Evolutionary conservation across 345 rosid genomes (phyloP).

Genomic region (Eucalyptus curtisii): DNA sequence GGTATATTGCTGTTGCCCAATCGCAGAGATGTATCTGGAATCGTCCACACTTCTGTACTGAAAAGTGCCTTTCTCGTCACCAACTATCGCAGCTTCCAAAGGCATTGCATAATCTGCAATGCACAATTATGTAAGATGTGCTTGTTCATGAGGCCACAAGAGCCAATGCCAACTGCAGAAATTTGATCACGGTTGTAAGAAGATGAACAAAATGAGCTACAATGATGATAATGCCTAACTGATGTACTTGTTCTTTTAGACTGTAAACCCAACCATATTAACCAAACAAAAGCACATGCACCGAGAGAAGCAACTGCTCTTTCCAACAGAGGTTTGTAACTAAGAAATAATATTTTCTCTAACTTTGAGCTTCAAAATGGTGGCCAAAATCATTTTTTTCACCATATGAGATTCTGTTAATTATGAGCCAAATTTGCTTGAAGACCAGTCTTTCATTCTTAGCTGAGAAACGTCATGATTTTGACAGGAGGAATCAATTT

Average conservation of each 20-base stretch:
- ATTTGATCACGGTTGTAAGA: background rate
- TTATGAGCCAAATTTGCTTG: background rate
- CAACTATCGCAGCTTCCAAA: conserved; percentile 52
- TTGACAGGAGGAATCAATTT: background rate
- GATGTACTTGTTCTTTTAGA: background rate
- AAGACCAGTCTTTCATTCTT: background rate
- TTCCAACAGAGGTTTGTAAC: background rate
- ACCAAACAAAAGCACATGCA: background rate
- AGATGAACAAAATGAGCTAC: background rate
- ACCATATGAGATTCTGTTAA: background rate
- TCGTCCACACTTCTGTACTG: conserved; percentile 21
- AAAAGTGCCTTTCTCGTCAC: conserved; percentile 42
- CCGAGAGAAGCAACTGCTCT: background rate
- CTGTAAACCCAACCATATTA: background rate
- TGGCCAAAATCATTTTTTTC: background rate
- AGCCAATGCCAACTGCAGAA: background rate
- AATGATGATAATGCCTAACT: background rate
- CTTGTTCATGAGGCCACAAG: background rate
- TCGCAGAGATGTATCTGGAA: background rate
- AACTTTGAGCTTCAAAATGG: background rate
- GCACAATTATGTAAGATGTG: background rate
- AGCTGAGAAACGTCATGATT: background rate
- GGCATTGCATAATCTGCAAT: conserved; percentile 65
- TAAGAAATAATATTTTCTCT: background rate
- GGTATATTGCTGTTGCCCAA: background rate